Conservation (phyloP, 306 rosid species). For the Bauhinia variegata region DNA sequence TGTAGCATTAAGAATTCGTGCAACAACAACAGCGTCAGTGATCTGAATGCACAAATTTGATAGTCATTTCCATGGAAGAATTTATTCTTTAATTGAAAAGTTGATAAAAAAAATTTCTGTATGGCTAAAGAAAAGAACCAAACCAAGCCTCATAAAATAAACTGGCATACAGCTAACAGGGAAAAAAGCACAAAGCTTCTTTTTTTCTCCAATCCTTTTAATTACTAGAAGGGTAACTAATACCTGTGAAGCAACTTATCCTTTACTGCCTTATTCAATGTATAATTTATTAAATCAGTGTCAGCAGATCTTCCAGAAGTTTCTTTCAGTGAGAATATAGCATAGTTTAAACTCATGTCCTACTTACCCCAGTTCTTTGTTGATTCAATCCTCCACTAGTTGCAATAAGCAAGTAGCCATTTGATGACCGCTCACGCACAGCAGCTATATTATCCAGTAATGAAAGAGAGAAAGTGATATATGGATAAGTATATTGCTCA, state of each 20-base stretch:
- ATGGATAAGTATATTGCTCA: slow-evolving; percentile 21
- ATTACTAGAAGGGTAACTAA: slow-evolving; percentile 9
- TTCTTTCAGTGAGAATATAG: neutral
- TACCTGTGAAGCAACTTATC: slow-evolving; percentile 1
- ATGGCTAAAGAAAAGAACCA: slow-evolving; percentile 15
- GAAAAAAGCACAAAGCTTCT: slow-evolving; percentile 1
- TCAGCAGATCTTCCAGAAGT: slow-evolving; percentile 21
- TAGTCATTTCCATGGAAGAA: slow-evolving; percentile 39
- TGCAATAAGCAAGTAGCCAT: slow-evolving; percentile 94
- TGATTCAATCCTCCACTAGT: slow-evolving; percentile 97
- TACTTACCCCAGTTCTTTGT: slow-evolving; percentile 94
- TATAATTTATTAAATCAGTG: slow-evolving; percentile 9
- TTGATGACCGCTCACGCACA: slow-evolving; percentile 63
- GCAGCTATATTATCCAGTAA: slow-evolving; percentile 56
- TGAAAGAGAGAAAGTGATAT: slow-evolving; percentile 31
- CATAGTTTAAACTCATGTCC: slow-evolving; percentile 31
- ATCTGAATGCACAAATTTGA: slow-evolving; percentile 59
- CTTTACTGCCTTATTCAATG: slow-evolving; percentile 2
- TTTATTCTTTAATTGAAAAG: neutral
- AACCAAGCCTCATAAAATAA: slow-evolving; percentile 30
- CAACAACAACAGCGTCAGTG: slow-evolving; percentile 96
- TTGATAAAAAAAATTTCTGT: neutral
- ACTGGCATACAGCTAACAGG: neutral
- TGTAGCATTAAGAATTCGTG: slow-evolving; percentile 95
- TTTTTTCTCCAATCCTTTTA: slow-evolving; percentile 20